Conservation (phyloP, 1,139 yeast species). For the Zygoascus sp. region DNA sequence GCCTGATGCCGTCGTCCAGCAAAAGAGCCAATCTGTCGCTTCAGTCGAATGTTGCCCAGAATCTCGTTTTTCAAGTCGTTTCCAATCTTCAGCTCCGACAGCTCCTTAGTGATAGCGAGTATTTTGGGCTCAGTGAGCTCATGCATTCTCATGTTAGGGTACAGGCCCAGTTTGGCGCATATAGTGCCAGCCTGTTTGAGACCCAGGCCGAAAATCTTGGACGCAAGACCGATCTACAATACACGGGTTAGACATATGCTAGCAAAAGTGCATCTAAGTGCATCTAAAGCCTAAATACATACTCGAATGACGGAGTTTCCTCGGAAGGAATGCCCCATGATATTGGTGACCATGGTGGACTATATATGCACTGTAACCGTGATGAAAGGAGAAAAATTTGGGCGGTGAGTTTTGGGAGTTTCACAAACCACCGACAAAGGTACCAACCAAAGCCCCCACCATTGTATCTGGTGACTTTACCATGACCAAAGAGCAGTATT, state of each 20-base stretch:
- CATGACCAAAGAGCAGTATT: conserved; percentile 9
- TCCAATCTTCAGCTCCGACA: conserved; percentile 78
- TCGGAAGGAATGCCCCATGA: conserved; percentile 41
- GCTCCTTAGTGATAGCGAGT: conserved; percentile 79
- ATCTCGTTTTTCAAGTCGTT: conserved; percentile 78
- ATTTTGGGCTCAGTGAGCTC: conserved; percentile 86
- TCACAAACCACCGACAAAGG: neutral
- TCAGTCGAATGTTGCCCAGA: conserved; percentile 71
- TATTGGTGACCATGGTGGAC: conserved; percentile 34
- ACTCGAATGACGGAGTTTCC: conserved; percentile 38
- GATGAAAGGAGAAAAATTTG: conserved; percentile 3
- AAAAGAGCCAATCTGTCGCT: conserved; percentile 78
- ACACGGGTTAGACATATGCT: no score
- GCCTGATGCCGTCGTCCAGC: conserved; percentile 84
- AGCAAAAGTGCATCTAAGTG: no score
- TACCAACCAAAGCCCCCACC: neutral
- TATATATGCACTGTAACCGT: neutral
- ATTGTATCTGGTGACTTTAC: neutral
- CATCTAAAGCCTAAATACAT: conserved; percentile 16
- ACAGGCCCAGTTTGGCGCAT: conserved; percentile 84
- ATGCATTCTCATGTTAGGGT: conserved; percentile 92
- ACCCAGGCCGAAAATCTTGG: conserved; percentile 85
- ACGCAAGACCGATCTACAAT: conserved; percentile 73
- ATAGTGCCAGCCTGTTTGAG: conserved; percentile 64
- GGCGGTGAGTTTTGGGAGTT: neutral